Evolutionary conservation across 306 rosid genomes (phyloP).

Genomic region (Vachellia pachyceras): DNA sequence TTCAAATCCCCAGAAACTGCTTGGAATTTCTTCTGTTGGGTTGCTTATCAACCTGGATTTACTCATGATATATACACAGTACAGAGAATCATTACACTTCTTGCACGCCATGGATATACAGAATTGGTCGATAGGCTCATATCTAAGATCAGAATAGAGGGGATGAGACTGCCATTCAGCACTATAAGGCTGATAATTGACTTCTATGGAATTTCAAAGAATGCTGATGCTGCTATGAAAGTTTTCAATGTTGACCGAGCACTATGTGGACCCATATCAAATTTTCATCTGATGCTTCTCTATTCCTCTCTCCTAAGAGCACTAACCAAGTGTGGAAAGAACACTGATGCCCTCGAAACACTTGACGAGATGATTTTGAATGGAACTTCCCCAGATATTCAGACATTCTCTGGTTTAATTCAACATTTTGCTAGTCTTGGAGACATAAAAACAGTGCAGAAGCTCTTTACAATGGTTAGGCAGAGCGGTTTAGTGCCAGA

Average conservation of each 20-base stretch:
- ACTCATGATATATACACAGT: constrained; percentile 78
- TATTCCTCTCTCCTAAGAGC: constrained; percentile 80
- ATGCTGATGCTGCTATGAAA: constrained; percentile 80
- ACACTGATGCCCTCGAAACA: constrained; percentile 60
- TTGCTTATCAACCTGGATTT: constrained; percentile 71
- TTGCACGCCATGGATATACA: constrained; percentile 65
- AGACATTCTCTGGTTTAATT: constrained; percentile 79
- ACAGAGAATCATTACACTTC: constrained; percentile 70
- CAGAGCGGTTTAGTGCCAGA: constrained; percentile 76
- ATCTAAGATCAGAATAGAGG: constrained; percentile 68
- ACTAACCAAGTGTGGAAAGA: constrained; percentile 69
- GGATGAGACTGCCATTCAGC: constrained; percentile 73
- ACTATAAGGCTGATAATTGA: constrained; percentile 77
- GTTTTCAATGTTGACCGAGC: constrained; percentile 62
- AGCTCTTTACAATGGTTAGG: constrained; percentile 69
- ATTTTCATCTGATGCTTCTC: constrained; percentile 63
- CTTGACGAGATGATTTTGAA: constrained; percentile 78
- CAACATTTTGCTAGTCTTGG: constrained; percentile 63
- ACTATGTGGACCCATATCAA: constrained; percentile 68
- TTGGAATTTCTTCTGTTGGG: constrained; percentile 91
- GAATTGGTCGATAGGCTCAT: constrained; percentile 73
- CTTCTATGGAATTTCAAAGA: constrained; percentile 77
- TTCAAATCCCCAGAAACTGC: constrained; percentile 71
- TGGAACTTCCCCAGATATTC: constrained; percentile 74
- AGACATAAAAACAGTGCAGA: constrained; percentile 75